A percentile compares a stretch with the other conserved stretches of the same genome.
Evolutionary conservation across 768 basidiomycete genomes (phyloP).

Genomic region (Boletus speciosus): DNA sequence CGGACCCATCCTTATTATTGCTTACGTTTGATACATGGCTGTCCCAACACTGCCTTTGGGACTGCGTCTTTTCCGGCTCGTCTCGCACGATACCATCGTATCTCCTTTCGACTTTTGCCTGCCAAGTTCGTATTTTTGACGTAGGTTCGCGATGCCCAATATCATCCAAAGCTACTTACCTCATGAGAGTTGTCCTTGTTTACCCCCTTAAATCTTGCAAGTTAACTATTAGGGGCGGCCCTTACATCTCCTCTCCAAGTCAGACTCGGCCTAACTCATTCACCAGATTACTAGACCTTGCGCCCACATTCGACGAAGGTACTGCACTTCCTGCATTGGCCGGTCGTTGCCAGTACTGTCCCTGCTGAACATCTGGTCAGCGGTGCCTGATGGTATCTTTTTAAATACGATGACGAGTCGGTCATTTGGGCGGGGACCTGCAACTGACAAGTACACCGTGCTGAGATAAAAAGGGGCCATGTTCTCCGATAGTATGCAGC

Average conservation of each 20-base stretch:
- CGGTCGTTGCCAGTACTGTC: too few species aligned
- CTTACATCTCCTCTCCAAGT: background rate
- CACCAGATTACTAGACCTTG: background rate
- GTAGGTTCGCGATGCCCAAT: too few species aligned
- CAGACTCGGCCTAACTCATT: background rate
- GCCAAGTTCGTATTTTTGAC: too few species aligned
- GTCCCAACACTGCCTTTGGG: background rate
- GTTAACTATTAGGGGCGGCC: too few species aligned
- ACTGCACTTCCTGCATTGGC: background rate
- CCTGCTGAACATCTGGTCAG: background rate
- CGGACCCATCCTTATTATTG: background rate
- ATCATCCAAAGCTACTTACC: background rate
- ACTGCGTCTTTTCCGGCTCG: background rate
- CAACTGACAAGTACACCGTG: background rate
- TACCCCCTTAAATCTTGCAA: background rate
- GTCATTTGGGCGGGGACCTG: background rate
- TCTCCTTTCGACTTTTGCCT: too few species aligned
- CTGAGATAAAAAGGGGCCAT: background rate
- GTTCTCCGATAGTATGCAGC: too few species aligned
- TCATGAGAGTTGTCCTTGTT: too few species aligned
- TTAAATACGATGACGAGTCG: background rate
- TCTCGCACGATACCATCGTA: background rate
- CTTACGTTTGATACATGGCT: background rate
- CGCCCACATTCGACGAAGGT: background rate
- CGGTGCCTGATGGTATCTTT: background rate